phyloP scores from a whole-genome alignment of 208 protist genomes.

The Herpetomonas muscarum region DNA sequence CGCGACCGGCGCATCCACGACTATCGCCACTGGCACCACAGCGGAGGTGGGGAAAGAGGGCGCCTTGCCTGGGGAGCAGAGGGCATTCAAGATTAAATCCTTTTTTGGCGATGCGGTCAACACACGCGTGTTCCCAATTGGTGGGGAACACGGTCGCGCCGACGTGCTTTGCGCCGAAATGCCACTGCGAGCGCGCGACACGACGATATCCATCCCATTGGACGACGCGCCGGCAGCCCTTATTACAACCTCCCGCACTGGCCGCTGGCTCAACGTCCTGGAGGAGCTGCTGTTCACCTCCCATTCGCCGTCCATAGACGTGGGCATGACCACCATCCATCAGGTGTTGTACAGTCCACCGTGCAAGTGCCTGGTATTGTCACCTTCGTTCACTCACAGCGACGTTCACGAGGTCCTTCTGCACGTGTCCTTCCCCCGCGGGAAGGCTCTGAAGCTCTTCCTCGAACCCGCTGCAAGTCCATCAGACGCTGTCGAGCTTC shows the following conservation, averaged over 20 bases:
- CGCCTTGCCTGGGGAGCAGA: too few species aligned
- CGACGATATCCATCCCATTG: too few species aligned
- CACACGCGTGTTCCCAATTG: too few species aligned
- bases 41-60: too few species aligned
- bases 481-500: conserved; percentile 16
- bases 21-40: too few species aligned
- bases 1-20: too few species aligned
- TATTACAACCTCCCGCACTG: not conserved
- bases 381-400: conserved; percentile 29
- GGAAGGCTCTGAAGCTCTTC: conserved; percentile 26
- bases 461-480: conserved; percentile 28
- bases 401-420: conserved; percentile 58
- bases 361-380: conserved; percentile 18
- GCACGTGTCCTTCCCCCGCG: conserved; percentile 31
- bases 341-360: conserved; percentile 15
- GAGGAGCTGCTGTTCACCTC: conserved; percentile 1
- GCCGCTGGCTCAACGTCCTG: not conserved
- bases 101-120: too few species aligned
- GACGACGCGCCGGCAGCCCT: not conserved
- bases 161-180: too few species aligned
- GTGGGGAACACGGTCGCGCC: too few species aligned
- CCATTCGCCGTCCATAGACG: conserved; percentile 16
- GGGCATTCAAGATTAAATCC: too few species aligned
- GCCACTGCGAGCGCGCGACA: too few species aligned
- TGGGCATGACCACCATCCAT: conserved; percentile 11